Conservation (phyloP, 1,284 basidiomycete genomes). For the Butyriboletus appendiculatus region DNA sequence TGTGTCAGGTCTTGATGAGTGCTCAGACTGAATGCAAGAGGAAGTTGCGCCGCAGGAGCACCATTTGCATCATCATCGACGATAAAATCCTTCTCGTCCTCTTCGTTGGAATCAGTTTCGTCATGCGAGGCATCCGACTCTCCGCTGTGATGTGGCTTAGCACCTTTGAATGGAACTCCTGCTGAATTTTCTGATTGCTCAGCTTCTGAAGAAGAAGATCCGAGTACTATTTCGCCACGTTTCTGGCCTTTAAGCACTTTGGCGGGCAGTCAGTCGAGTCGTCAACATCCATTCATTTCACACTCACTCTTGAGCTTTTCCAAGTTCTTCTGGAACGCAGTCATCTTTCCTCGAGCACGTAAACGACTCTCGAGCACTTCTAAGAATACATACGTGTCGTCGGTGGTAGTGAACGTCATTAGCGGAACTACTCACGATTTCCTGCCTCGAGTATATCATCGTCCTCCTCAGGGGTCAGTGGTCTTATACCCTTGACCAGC, state of each 20-base stretch:
- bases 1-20: constrained; percentile 71
- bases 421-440: constrained; percentile 43
- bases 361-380: constrained; percentile 66
- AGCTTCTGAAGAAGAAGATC: constrained; percentile 39
- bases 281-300: not conserved
- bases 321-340: constrained; percentile 61
- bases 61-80: constrained; percentile 73
- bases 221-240: constrained; percentile 41
- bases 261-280: constrained; percentile 3
- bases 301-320: constrained; percentile 59
- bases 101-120: constrained; percentile 27
- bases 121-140: constrained; percentile 22
- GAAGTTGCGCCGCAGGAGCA: constrained; percentile 50
- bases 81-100: constrained; percentile 53
- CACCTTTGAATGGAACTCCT: constrained; percentile 30
- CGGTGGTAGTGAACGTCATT: not conserved
- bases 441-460: constrained; percentile 56
- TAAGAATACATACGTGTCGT: constrained; percentile 28
- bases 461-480: constrained; percentile 48
- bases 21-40: constrained; percentile 75
- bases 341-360: constrained; percentile 59
- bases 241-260: constrained; percentile 46
- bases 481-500: constrained; percentile 49
- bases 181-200: constrained; percentile 36
- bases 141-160: constrained; percentile 24